A percentile compares a stretch with the other conserved stretches of the same genome.
Evolutionary conservation across 495 filamentous ascomycete genomes (phyloP).

Genomic region (Sabuloglossum arenarium): DNA sequence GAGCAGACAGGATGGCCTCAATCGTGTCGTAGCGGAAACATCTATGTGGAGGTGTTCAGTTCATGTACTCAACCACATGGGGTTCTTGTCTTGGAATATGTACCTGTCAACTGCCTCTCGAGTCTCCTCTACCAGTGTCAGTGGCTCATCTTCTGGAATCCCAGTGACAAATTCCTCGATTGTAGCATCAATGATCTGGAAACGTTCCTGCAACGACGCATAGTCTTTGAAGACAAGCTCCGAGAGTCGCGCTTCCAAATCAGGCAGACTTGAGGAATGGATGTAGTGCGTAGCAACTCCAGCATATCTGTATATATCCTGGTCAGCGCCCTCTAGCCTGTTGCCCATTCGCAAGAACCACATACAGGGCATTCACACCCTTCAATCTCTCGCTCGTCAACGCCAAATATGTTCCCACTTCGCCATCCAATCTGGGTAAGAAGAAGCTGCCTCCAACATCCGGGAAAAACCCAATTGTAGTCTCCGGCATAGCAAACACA

Average conservation of each 20-base stretch:
- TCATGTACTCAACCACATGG: not conserved
- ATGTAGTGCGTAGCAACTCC: constrained; percentile 89
- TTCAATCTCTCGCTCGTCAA: constrained; percentile 64
- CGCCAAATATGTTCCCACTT: constrained; percentile 72
- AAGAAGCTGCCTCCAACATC: constrained; percentile 95
- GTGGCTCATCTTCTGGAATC: constrained; percentile 44
- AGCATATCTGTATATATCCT: constrained; percentile 24
- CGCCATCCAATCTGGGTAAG: constrained; percentile 68
- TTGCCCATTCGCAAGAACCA: not conserved
- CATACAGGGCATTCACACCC: constrained; percentile 60
- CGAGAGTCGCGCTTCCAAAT: constrained; percentile 63
- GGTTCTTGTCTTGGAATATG: not conserved
- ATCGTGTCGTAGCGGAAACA: constrained; percentile 50
- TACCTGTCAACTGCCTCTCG: constrained; percentile 52
- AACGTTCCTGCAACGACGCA: constrained; percentile 33
- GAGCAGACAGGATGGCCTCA: constrained; percentile 44
- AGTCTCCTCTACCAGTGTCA: constrained; percentile 38
- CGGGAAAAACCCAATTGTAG: constrained; percentile 92
- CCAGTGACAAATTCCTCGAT: constrained; percentile 82
- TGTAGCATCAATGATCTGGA: constrained; percentile 56
- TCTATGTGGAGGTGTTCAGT: constrained; percentile 15
- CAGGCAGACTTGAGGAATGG: constrained; percentile 64
- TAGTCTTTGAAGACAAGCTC: constrained; percentile 76
- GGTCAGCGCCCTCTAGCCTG: not conserved
- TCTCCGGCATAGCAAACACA: constrained; percentile 95